Base-by-base conservation (phyloP, 2,329 filamentous ascomycete genomes). In the Akanthomyces muscarius region DNA sequence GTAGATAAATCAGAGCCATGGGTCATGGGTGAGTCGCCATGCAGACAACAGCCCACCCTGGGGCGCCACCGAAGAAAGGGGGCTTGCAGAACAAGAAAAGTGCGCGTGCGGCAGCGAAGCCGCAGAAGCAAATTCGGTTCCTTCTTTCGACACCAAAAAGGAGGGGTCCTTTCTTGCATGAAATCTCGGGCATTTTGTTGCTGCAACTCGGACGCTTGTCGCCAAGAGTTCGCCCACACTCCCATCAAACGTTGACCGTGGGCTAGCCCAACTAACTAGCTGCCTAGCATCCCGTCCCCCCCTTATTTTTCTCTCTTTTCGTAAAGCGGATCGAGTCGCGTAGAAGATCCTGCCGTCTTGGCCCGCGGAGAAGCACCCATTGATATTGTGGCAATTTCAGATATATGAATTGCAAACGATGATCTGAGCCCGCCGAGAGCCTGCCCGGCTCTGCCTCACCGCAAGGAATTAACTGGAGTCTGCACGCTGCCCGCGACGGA, bases 111-210 rank as follows among this genome's bases (percentile, higher is more conserved):
- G 54, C 8, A 59, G 14, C 33, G 56, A 42, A 23, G 54, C 56
- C 56, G 56, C 21, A 59, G 56, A 59, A 59, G 56, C 56, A 59
- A 51, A 38, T n/a, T 59, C 11, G 8, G 41, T 56, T 25, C 21
- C 18, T 45, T 45, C 21, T 21, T 44, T 6, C 51, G 7, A 38
- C 33, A 36, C 3, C n/a, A 53, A 16, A 18, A 18, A n/a, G 14
- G n/a, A 33, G n/a, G 21, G 4, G 13, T 5, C n/a, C 18, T 8
- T 14, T 38, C 21, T 10, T 53, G 51, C 51, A 45, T 56, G 25
- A 30, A 45, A 21, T 7, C 38, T 41, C 11, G 33, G 33, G 14
- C n/a, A 25, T 53, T 23, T 41, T 23, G 6, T 41, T 33, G n/a
- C 30, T n/a, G 30, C 14, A 14, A 28, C 5, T 51, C 16, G 8